These are phyloP conservation scores for Diaporthe citrichinensis DNA, from an alignment of 2,329 filamentous ascomycete genomes.

Conservation along the genomic window DNA sequence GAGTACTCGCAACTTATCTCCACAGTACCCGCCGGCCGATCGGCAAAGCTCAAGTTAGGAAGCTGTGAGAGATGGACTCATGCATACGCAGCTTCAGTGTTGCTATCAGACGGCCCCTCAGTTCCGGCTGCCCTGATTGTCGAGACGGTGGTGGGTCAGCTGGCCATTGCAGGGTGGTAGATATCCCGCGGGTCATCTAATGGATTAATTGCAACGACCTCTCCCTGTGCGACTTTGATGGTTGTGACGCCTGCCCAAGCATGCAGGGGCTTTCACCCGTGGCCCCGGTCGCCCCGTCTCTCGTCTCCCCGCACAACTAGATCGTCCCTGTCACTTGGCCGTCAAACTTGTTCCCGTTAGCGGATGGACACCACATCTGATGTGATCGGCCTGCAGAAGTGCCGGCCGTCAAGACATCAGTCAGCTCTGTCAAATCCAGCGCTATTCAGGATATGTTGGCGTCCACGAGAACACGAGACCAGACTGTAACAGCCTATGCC, in stretches of 20 bases:
- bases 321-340: neutral
- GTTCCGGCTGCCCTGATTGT: constrained; percentile 10
- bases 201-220: constrained; percentile 4
- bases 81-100: constrained; percentile 5
- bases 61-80: neutral
- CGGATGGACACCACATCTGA: neutral
- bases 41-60: neutral
- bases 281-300: neutral
- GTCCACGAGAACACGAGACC: neutral
- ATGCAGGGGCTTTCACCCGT: constrained; percentile 13
- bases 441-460: constrained; percentile 1
- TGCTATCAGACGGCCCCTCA: constrained; percentile 16
- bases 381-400: constrained; percentile 28
- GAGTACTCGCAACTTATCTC: neutral
- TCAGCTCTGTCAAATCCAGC: constrained; percentile 20
- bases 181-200: constrained; percentile 32
- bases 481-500: neutral
- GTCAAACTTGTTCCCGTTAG: neutral
- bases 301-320: neutral
- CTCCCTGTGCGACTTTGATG: neutral
- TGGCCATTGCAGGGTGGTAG: constrained; percentile 18
- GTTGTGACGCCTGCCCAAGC: neutral
- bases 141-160: neutral
- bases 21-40: neutral
- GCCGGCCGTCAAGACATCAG: constrained; percentile 16